phyloP scores from a whole-genome alignment of 306 rosid genomes.

The Citrullus amarus region DNA sequence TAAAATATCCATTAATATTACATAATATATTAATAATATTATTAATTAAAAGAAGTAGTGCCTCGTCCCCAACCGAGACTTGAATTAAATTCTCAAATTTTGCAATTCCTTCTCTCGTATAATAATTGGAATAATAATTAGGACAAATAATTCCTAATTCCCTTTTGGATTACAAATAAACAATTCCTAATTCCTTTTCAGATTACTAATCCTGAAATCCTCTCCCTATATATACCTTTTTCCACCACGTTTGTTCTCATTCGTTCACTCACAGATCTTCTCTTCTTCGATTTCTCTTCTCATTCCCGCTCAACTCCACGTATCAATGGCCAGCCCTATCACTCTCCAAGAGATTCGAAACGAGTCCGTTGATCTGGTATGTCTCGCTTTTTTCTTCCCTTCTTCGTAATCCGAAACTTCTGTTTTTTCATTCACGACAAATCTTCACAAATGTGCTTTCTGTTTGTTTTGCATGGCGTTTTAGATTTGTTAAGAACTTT shows the following conservation, averaged over 20 bases:
- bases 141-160: too few species aligned
- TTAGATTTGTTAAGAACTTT: background rate
- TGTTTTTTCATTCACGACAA: too few species aligned
- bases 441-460: too few species aligned
- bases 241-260: background rate
- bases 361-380: conserved; percentile 59
- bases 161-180: background rate
- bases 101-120: too few species aligned
- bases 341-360: background rate
- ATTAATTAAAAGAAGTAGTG: too few species aligned
- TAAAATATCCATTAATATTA: too few species aligned
- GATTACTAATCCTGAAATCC: background rate
- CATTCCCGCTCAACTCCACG: background rate
- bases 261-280: background rate
- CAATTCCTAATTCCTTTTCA: background rate
- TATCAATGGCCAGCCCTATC: background rate
- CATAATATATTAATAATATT: too few species aligned
- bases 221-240: background rate
- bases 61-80: too few species aligned
- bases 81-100: too few species aligned
- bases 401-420: too few species aligned
- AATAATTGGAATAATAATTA: too few species aligned
- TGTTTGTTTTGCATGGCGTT: background rate
- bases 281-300: background rate
- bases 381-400: too few species aligned